A percentile compares a stretch with the other conserved stretches of the same genome.
phyloP scores from a whole-genome alignment of 1,284 basidiomycete species.

The Grifola frondosa region DNA sequence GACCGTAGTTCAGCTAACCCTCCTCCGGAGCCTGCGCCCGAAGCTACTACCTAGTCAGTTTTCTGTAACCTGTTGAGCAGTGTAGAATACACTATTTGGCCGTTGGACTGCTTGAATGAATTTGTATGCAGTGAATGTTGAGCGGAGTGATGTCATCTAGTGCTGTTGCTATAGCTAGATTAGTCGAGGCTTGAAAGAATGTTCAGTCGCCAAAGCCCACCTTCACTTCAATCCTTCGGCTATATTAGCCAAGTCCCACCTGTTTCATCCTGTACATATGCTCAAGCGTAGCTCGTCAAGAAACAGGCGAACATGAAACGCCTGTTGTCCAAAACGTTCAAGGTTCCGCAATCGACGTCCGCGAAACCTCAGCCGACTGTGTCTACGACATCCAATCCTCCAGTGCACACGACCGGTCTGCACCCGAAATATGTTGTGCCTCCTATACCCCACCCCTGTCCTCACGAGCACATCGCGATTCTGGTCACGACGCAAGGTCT shows the following conservation, averaged over 20 bases:
- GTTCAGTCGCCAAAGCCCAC: no score
- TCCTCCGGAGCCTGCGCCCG: slow-evolving; percentile 14
- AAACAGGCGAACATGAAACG: slow-evolving; percentile 27
- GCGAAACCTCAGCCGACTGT: slow-evolving; percentile 14
- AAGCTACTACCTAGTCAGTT: neutral
- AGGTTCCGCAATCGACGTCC: slow-evolving; percentile 7
- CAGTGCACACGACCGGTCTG: slow-evolving; percentile 37
- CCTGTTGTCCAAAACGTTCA: slow-evolving; percentile 29
- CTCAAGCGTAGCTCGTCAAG: slow-evolving; percentile 2
- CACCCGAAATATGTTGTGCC: slow-evolving; percentile 64
- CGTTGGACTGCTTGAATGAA: no score
- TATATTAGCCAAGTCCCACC: neutral
- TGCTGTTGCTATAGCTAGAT: no score
- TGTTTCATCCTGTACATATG: slow-evolving; percentile 9
- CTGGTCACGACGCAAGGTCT: slow-evolving; percentile 60
- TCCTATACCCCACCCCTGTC: slow-evolving; percentile 69
- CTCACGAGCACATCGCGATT: slow-evolving; percentile 64
- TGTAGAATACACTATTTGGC: no score
- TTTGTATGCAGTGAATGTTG: no score
- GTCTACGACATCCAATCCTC: slow-evolving; percentile 19
- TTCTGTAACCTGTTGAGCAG: no score
- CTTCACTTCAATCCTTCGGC: no score
- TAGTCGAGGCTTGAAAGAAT: no score
- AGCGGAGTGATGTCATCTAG: no score
- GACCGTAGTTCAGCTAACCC: slow-evolving; percentile 31